Conservation (phyloP, 2,329 filamentous ascomycete genomes). For the Lasiodiplodia sp. region DNA sequence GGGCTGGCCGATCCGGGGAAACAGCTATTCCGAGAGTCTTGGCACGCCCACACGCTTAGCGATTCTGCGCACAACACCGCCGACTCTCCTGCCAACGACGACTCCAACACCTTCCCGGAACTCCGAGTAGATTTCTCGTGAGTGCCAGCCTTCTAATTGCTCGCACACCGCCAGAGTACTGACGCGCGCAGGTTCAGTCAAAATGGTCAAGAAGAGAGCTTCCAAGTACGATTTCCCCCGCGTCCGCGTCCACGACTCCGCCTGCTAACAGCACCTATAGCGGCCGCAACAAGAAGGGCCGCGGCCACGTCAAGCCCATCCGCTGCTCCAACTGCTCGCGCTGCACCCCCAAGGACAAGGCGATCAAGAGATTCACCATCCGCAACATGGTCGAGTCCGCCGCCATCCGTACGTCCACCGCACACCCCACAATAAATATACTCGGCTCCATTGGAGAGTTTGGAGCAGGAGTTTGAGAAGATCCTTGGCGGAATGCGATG, state of each 20-base stretch:
- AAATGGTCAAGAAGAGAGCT: constrained; percentile 79
- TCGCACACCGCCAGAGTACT: constrained; percentile 32
- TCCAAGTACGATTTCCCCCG: constrained; percentile 66
- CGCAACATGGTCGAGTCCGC: constrained; percentile 99
- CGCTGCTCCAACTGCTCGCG: constrained; percentile 85
- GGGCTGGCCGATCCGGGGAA: no score
- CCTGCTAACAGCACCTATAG: constrained; percentile 58
- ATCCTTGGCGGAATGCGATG: constrained; percentile 34
- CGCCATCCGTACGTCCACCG: constrained; percentile 86
- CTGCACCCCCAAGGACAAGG: constrained; percentile 98
- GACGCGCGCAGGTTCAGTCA: constrained; percentile 58
- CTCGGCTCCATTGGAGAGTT: constrained; percentile 15
- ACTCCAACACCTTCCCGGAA: constrained; percentile 7
- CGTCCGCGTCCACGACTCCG: background rate
- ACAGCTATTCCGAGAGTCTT: background rate
- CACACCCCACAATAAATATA: constrained; percentile 17
- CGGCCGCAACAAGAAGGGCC: constrained; percentile 99
- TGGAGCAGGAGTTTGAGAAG: constrained; percentile 30
- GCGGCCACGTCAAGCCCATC: constrained; percentile 99
- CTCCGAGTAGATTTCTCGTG: constrained; percentile 20
- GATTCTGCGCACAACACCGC: background rate
- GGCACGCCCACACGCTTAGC: background rate
- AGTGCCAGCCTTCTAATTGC: background rate
- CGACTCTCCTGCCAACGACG: constrained; percentile 12
- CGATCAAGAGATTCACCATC: constrained; percentile 99